phyloP scores from a whole-genome alignment of 164 flowering plant species.

The Berberis thunbergii region DNA sequence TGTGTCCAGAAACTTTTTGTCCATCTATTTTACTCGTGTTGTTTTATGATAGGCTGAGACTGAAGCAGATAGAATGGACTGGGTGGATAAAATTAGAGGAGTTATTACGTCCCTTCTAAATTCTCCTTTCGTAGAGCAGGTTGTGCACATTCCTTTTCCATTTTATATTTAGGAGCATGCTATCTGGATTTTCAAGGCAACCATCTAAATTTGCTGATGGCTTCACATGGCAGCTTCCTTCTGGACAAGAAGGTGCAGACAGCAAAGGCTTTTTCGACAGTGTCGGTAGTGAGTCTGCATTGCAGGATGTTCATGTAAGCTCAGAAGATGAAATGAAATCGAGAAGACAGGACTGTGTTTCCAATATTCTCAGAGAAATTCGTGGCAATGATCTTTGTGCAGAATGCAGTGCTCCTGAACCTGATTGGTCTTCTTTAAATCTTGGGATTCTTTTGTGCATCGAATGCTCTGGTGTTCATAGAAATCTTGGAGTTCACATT shows the following conservation, averaged over 20 bases:
- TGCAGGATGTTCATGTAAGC: conserved; percentile 14
- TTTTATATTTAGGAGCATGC: not conserved
- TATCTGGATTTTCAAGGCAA: conserved; percentile 15
- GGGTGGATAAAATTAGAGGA: conserved; percentile 84
- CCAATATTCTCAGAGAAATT: conserved; percentile 45
- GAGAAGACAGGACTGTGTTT: conserved; percentile 37
- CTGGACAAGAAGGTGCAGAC: conserved; percentile 17
- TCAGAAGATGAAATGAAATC: conserved; percentile 24
- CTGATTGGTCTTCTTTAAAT: conserved; percentile 96
- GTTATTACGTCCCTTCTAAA: conserved; percentile 79
- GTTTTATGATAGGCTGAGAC: conserved; percentile 70
- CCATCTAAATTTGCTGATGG: not conserved
- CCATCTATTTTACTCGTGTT: not conserved
- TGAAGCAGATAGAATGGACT: conserved; percentile 84
- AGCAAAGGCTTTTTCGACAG: conserved; percentile 10
- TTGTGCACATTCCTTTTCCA: conserved; percentile 12
- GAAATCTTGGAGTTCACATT: conserved; percentile 95
- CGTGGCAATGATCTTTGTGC: conserved; percentile 91
- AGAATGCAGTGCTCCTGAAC: conserved; percentile 77
- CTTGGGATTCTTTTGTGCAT: conserved; percentile 84
- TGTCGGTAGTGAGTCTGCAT: conserved; percentile 20
- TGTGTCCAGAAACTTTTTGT: not conserved
- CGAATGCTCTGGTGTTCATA: conserved; percentile 93
- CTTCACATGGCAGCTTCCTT: conserved; percentile 23
- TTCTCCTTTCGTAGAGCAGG: conserved; percentile 69